Conservation (phyloP, 768 basidiomycete species). For the Pleurotus djamor region DNA sequence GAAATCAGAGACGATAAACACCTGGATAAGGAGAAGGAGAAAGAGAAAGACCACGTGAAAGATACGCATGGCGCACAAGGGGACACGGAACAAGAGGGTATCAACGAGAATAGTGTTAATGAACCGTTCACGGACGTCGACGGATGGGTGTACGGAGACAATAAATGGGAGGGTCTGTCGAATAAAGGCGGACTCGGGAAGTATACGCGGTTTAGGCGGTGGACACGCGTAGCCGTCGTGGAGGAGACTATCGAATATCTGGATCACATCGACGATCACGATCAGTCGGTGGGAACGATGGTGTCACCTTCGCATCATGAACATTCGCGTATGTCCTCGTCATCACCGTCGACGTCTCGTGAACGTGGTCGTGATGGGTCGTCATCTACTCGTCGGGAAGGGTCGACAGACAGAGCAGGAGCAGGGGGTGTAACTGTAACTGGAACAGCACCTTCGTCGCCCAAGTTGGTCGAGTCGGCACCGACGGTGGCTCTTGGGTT, state of each 20-base stretch:
- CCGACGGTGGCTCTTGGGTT: neutral
- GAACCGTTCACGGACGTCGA: conserved; percentile 73
- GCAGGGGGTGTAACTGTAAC: neutral
- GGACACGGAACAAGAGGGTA: conserved; percentile 2
- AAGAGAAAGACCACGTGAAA: neutral
- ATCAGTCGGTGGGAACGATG: neutral
- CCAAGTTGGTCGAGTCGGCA: neutral
- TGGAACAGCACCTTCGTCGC: neutral
- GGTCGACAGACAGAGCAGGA: too few species aligned
- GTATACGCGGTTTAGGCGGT: conserved; percentile 85
- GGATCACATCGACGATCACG: neutral
- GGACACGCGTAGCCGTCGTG: conserved; percentile 83
- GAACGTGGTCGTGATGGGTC: neutral
- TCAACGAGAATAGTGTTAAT: conserved; percentile 22
- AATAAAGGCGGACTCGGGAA: conserved; percentile 85
- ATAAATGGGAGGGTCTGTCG: conserved; percentile 87
- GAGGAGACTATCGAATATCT: conserved; percentile 60
- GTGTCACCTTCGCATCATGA: neutral
- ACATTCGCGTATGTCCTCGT: neutral
- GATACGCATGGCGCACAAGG: neutral
- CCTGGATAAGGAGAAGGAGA: conserved; percentile 17
- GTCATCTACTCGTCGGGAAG: neutral
- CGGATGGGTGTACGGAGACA: conserved; percentile 94
- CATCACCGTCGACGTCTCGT: neutral
- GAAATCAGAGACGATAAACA: conserved; percentile 13